Evolutionary conservation across 202 grass and related monocot genomes (phyloP).

Genomic region (Carex arenaria): DNA sequence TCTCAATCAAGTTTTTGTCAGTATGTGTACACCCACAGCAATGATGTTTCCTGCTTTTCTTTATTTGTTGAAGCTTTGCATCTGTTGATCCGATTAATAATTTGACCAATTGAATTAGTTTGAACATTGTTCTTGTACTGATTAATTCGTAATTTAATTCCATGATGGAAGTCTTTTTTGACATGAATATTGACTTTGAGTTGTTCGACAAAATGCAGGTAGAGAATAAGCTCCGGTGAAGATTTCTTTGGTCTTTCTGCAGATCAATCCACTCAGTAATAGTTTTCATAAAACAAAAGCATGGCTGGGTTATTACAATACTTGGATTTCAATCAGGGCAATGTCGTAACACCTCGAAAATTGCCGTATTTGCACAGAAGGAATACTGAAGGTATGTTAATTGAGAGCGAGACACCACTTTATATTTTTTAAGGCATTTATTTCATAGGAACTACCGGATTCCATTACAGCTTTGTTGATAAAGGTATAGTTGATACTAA

Average conservation of each 20-base stretch:
- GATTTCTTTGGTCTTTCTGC: conserved; percentile 5
- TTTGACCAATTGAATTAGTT: not conserved
- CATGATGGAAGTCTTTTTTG: not conserved
- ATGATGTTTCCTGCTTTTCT: not conserved
- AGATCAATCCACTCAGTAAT: conserved; percentile 17
- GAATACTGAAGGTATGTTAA: conserved; percentile 49
- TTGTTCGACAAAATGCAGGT: conserved; percentile 18
- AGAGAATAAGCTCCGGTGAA: conserved; percentile 1
- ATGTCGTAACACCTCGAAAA: conserved; percentile 52
- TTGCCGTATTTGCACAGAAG: conserved; percentile 39
- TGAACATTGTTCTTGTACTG: not conserved
- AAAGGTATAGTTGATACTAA: not conserved
- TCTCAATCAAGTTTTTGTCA: not conserved
- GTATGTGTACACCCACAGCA: not conserved
- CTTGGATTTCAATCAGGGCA: conserved; percentile 66
- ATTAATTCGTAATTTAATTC: not conserved
- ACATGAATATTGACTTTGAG: not conserved
- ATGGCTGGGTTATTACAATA: conserved; percentile 72
- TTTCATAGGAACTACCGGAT: not conserved
- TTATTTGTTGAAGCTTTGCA: not conserved
- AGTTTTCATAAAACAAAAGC: not conserved
- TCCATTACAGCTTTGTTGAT: not conserved
- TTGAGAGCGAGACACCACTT: not conserved
- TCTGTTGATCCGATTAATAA: not conserved
- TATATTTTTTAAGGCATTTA: not conserved